These are phyloP conservation scores for Alternaria sp. DNA, from an alignment of 2,329 filamentous ascomycete genomes.

Conservation along the genomic window DNA sequence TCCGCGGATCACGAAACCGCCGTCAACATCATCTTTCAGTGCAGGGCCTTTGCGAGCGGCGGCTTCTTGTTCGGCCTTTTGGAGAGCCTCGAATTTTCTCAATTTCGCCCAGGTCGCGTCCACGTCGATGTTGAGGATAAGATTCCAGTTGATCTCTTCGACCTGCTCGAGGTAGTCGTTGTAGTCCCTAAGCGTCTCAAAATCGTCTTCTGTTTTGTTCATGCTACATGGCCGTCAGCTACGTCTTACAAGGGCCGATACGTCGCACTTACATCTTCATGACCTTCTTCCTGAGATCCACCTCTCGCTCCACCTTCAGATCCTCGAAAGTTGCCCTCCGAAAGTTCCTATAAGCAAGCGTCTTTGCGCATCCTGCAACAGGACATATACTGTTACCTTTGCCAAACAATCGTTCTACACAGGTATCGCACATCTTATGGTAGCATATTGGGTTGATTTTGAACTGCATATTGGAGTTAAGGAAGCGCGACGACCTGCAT, in stretches of 20 bases:
- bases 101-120: slow-evolving; percentile 69
- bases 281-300: slow-evolving; percentile 86
- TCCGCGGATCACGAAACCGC: slow-evolving; percentile 75
- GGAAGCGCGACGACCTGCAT: slow-evolving; percentile 95
- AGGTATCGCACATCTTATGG: slow-evolving; percentile 97
- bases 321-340: slow-evolving; percentile 90
- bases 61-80: slow-evolving; percentile 64
- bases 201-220: slow-evolving; percentile 90
- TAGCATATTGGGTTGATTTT: slow-evolving; percentile 99
- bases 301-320: slow-evolving; percentile 86
- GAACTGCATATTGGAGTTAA: slow-evolving; percentile 93
- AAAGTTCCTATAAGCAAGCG: slow-evolving; percentile 85
- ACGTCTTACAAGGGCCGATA: not conserved
- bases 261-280: slow-evolving; percentile 60
- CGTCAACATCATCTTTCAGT: slow-evolving; percentile 25
- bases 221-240: slow-evolving; percentile 64
- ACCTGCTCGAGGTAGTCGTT: slow-evolving; percentile 96
- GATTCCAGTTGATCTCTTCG: slow-evolving; percentile 88
- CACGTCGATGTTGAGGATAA: slow-evolving; percentile 76
- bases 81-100: slow-evolving; percentile 76
- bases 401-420: slow-evolving; percentile 93
- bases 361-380: slow-evolving; percentile 86
- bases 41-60: slow-evolving; percentile 64
- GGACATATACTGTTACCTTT: slow-evolving; percentile 92
- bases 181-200: slow-evolving; percentile 81